Evolutionary conservation across 306 rosid species (phyloP).

Genomic region (Trifolium dubium): DNA sequence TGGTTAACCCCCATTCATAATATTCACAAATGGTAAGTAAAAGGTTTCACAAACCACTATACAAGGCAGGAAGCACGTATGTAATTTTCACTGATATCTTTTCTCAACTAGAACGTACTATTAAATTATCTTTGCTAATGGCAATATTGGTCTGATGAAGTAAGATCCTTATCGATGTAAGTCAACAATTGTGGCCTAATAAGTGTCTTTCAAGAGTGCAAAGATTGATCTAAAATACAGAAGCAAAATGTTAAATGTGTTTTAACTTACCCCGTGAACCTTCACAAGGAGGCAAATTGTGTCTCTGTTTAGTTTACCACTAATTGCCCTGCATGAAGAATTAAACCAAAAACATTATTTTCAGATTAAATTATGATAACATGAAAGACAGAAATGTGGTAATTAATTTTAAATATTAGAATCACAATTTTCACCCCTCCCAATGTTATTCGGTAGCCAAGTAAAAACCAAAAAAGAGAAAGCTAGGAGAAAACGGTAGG

Average conservation of each 20-base stretch:
- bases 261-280: constrained; percentile 72
- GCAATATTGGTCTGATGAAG: constrained; percentile 12
- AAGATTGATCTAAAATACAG: constrained; percentile 31
- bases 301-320: constrained; percentile 71
- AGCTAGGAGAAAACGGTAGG: neutral
- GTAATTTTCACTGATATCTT: constrained; percentile 27
- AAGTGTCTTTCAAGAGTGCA: constrained; percentile 35
- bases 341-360: constrained; percentile 21
- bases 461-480: neutral
- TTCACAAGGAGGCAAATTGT: constrained; percentile 83
- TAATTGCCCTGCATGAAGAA: constrained; percentile 67
- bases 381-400: constrained; percentile 15
- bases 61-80: constrained; percentile 12
- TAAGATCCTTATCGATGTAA: constrained; percentile 23
- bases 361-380: constrained; percentile 26
- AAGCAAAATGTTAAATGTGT: constrained; percentile 15
- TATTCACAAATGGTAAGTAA: constrained; percentile 29
- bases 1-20: neutral
- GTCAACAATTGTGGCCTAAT: constrained; percentile 8
- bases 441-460: neutral
- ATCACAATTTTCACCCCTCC: neutral
- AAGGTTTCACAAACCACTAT: constrained; percentile 27
- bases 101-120: constrained; percentile 17
- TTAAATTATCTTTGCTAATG: constrained; percentile 29
- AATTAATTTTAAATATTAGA: constrained; percentile 26